These are phyloP conservation scores for Rhizoclosmatium globosum DNA, from an alignment of 192 early-diverging fungal species.

Conservation along the genomic window DNA sequence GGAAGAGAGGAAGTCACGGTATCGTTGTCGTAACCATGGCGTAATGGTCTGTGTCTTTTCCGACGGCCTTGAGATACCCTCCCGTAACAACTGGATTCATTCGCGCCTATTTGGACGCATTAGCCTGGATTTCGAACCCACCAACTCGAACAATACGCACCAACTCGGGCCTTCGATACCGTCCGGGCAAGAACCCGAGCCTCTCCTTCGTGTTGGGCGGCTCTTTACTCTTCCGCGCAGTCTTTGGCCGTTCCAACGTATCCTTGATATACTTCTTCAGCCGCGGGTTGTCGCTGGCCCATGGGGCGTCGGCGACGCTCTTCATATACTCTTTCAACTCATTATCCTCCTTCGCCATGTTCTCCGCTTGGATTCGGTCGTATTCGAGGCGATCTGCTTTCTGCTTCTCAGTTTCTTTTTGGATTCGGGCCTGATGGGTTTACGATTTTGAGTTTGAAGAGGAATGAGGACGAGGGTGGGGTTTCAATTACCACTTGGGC, in stretches of 20 bases:
- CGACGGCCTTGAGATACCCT: conserved; percentile 7
- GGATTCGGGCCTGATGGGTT: neutral
- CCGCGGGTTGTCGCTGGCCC: conserved; percentile 19
- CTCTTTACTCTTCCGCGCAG: neutral
- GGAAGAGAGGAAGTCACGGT: neutral
- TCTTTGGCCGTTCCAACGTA: neutral
- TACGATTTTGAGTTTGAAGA: neutral
- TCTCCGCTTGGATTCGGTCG: neutral
- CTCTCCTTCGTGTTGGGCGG: conserved; percentile 29
- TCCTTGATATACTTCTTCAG: neutral
- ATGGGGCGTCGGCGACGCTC: conserved; percentile 6
- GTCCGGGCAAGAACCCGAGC: conserved; percentile 27
- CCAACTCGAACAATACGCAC: neutral
- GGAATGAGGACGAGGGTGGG: neutral
- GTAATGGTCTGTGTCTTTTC: neutral
- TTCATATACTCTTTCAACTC: conserved; percentile 22
- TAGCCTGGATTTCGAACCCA: neutral
- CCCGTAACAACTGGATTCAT: conserved; percentile 30
- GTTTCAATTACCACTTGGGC: conserved; percentile 23
- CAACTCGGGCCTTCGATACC: conserved; percentile 18
- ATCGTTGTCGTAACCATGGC: neutral
- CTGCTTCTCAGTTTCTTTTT: neutral
- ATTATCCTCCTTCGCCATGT: neutral
- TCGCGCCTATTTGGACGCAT: neutral
- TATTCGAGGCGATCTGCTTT: conserved; percentile 6